Conservation (phyloP, 306 rosid genomes). For the Glycyrrhiza uralensis region DNA sequence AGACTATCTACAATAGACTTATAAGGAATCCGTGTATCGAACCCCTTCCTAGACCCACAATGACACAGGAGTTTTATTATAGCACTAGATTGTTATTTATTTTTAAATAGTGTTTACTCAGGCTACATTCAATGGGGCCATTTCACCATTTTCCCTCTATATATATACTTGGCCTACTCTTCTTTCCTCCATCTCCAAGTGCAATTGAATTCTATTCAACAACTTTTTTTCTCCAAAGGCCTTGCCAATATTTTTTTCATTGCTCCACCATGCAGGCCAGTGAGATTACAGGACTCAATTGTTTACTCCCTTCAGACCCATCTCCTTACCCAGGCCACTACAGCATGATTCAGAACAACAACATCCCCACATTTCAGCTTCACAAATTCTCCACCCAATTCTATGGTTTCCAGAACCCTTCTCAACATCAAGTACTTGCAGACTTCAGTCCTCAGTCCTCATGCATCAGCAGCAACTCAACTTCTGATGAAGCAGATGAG, state of each 20-base stretch:
- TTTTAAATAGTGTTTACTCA: conserved; percentile 5
- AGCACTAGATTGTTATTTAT: not conserved
- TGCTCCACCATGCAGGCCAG: conserved; percentile 55
- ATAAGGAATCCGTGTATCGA: no score
- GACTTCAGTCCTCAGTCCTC: conserved; percentile 59
- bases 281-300: conserved; percentile 52
- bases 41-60: not conserved
- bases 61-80: no score
- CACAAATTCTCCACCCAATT: conserved; percentile 42
- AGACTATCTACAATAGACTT: no score
- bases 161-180: conserved; percentile 51
- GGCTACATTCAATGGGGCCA: conserved; percentile 35
- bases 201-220: conserved; percentile 30
- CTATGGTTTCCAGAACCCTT: conserved; percentile 39
- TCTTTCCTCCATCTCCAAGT: conserved; percentile 33
- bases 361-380: conserved; percentile 35
- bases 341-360: conserved; percentile 44
- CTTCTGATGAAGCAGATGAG: conserved; percentile 88
- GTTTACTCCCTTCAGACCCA: conserved; percentile 48
- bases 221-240: conserved; percentile 26
- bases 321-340: conserved; percentile 40
- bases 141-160: conserved; percentile 40
- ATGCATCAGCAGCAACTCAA: conserved; percentile 75
- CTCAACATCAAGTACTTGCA: conserved; percentile 30
- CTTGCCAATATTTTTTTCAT: conserved; percentile 14